These are phyloP conservation scores for Septoria petroselini DNA, from an alignment of 2,329 filamentous ascomycete species.

Conservation along the genomic window DNA sequence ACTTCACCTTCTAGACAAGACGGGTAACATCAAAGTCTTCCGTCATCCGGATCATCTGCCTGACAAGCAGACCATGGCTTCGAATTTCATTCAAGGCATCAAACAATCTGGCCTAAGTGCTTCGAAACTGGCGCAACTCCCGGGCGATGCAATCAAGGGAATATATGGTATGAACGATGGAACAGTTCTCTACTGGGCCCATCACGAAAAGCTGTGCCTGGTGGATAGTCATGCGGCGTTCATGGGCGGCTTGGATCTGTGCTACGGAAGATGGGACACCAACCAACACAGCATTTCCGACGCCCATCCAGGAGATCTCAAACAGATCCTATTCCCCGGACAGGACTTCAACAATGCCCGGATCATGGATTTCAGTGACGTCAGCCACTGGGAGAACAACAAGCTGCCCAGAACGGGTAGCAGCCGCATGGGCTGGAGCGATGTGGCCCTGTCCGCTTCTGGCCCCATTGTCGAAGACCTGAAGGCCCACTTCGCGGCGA, in stretches of 20 bases:
- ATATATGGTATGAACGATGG: slow-evolving; percentile 80
- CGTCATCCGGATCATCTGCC: slow-evolving; percentile 85
- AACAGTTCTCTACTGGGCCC: slow-evolving; percentile 84
- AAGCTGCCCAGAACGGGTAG: slow-evolving; percentile 69
- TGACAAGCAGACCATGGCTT: slow-evolving; percentile 64
- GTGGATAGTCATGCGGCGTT: slow-evolving; percentile 77
- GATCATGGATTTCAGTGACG: slow-evolving; percentile 76
- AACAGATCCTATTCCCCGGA: slow-evolving; percentile 76
- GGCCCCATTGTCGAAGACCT: slow-evolving; percentile 75
- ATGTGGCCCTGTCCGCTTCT: slow-evolving; percentile 72
- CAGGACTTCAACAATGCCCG: slow-evolving; percentile 91
- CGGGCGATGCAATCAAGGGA: slow-evolving; percentile 69
- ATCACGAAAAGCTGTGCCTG: slow-evolving; percentile 86
- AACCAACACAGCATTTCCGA: slow-evolving; percentile 79
- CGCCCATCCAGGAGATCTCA: slow-evolving; percentile 73
- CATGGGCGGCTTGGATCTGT: slow-evolving; percentile 88
- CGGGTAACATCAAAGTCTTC: slow-evolving; percentile 84
- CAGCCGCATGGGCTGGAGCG: slow-evolving; percentile 90
- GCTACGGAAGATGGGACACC: slow-evolving; percentile 83
- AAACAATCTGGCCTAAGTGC: slow-evolving; percentile 56
- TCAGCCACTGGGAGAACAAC: slow-evolving; percentile 79
- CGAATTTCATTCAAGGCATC: slow-evolving; percentile 55
- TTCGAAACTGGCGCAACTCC: slow-evolving; percentile 60
- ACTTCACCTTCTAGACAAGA: too few relatives aligned
- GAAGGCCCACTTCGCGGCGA: slow-evolving; percentile 72